Evolutionary conservation across 2,329 filamentous ascomycete genomes (phyloP).

Genomic region (Tolypocladium ophioglossoides): DNA sequence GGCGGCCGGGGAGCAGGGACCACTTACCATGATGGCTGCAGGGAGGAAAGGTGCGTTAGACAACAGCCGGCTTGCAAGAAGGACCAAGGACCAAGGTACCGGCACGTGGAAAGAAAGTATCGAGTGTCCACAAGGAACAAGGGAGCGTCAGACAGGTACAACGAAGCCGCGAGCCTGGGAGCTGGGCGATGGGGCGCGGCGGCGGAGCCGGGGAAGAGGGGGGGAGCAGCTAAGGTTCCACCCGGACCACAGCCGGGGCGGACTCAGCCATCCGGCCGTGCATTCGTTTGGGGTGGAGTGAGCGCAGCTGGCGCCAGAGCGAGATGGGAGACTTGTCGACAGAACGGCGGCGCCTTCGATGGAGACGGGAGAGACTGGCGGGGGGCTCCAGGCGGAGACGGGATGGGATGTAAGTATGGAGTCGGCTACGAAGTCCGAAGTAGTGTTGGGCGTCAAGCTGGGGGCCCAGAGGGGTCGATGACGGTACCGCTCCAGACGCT

Average conservation of each 20-base stretch:
- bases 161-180: constrained; percentile 5
- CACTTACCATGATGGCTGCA: constrained; percentile 40
- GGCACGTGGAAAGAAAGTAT: constrained; percentile 24
- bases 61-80: constrained; percentile 20
- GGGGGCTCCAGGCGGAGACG: constrained; percentile 13
- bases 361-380: constrained; percentile 8
- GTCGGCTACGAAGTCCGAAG: too few species aligned
- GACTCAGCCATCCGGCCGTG: constrained; percentile 5
- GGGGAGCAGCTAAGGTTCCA: constrained; percentile 23
- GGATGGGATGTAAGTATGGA: constrained; percentile 15
- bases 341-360: background rate
- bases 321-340: background rate
- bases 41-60: constrained; percentile 27
- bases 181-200: constrained; percentile 9
- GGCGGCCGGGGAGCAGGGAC: constrained; percentile 24
- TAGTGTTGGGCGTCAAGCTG: constrained; percentile 3
- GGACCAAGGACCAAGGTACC: constrained; percentile 24
- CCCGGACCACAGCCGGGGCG: constrained; percentile 21
- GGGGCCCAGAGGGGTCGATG: background rate
- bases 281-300: constrained; percentile 6
- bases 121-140: constrained; percentile 23
- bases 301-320: background rate
- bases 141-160: constrained; percentile 15
- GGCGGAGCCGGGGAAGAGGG: constrained; percentile 12
- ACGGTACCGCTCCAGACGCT: background rate